Percentiles rank a stretch among this genome's conserved stretches.
phyloP scores from a whole-genome alignment of 108 stramenopile species.

The Asterionellopsis glacialis region DNA sequence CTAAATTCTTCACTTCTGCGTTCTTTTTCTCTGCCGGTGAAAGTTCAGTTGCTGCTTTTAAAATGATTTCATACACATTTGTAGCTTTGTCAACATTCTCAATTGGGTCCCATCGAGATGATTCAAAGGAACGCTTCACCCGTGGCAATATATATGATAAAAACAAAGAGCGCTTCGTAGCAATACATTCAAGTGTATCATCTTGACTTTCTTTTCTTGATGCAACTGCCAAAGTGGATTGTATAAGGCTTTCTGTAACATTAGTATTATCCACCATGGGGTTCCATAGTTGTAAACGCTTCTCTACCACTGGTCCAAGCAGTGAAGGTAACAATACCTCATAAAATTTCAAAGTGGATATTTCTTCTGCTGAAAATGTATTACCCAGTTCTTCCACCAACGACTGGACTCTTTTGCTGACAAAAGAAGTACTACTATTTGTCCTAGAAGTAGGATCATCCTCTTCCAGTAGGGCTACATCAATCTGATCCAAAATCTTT shows the following conservation, averaged over 20 bases:
- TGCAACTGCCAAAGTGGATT: conserved; percentile 27
- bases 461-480: conserved; percentile 11
- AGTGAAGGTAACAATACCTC: conserved; percentile 60
- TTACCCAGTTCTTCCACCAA: conserved; percentile 11
- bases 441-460: not conserved
- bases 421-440: not conserved
- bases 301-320: conserved; percentile 47
- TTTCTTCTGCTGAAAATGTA: conserved; percentile 44
- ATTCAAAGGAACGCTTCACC: conserved; percentile 47
- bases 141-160: conserved; percentile 48
- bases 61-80: conserved; percentile 54
- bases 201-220: conserved; percentile 13
- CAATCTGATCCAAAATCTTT: conserved; percentile 41
- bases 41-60: conserved; percentile 11
- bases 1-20: conserved; percentile 7
- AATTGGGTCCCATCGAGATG: conserved; percentile 67
- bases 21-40: not conserved
- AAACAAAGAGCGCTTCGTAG: conserved; percentile 20
- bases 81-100: conserved; percentile 37
- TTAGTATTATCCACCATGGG: conserved; percentile 30
- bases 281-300: conserved; percentile 37
- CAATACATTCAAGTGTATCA: conserved; percentile 17
- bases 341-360: conserved; percentile 50
- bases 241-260: conserved; percentile 22
- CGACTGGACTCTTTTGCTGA: not conserved